Evolutionary conservation across 2,329 filamentous ascomycete species (phyloP).

Genomic region (Epichloe bromicola): DNA sequence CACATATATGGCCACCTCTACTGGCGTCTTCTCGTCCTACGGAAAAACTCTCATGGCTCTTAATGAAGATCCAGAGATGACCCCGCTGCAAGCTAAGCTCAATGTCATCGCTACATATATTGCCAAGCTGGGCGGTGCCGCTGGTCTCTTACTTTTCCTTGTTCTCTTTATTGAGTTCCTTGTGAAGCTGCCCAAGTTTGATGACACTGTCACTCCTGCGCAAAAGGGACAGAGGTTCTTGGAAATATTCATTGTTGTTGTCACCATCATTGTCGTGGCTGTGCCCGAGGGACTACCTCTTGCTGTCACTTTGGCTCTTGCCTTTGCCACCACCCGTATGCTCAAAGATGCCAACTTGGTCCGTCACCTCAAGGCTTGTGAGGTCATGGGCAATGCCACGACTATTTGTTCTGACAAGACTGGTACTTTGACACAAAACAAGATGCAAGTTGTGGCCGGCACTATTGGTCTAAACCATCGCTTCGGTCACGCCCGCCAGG

Average conservation of each 20-base stretch:
- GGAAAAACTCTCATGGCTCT: conserved; percentile 64
- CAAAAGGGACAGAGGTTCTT: conserved; percentile 69
- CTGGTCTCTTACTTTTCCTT: conserved; percentile 68
- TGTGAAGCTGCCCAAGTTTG: conserved; percentile 44
- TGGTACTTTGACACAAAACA: conserved; percentile 54
- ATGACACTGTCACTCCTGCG: conserved; percentile 41
- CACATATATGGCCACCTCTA: conserved; percentile 61
- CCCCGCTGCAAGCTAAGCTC: conserved; percentile 63
- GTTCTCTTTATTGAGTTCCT: conserved; percentile 80
- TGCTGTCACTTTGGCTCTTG: conserved; percentile 64
- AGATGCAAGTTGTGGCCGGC: conserved; percentile 53
- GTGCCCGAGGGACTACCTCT: conserved; percentile 67
- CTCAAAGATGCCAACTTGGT: conserved; percentile 66
- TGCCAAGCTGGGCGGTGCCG: conserved; percentile 62
- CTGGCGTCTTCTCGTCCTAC: conserved; percentile 60
- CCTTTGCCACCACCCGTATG: conserved; percentile 68
- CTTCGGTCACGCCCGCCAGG: conserved; percentile 32
- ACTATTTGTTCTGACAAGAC: conserved; percentile 59
- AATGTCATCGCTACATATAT: conserved; percentile 66
- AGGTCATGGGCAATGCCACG: conserved; percentile 71
- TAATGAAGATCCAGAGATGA: conserved; percentile 61
- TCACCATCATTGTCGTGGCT: conserved; percentile 69
- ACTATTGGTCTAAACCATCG: conserved; percentile 42
- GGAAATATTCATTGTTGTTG: conserved; percentile 64
- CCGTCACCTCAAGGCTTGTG: conserved; percentile 62